Conservation (phyloP, 164 flowering plant genomes). For the Nymphaea colorata region DNA sequence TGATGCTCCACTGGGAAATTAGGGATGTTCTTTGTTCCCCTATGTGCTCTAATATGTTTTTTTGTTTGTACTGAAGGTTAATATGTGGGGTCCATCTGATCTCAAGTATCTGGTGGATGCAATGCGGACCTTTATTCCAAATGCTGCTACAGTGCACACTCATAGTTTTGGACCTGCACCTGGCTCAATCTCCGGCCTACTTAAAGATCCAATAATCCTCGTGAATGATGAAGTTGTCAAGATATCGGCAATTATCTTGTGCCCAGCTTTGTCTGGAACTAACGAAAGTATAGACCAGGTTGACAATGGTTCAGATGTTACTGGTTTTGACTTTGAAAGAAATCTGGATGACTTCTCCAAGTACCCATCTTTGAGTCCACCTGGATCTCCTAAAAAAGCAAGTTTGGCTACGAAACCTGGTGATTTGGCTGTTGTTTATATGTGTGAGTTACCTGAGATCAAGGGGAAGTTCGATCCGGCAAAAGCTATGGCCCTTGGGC, state of each 20-base stretch:
- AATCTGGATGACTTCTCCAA: constrained; percentile 4
- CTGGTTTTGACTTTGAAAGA: constrained; percentile 2
- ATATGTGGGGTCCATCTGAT: constrained; percentile 94
- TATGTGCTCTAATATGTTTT: not conserved
- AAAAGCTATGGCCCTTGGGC: constrained; percentile 78
- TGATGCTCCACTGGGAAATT: too few species aligned
- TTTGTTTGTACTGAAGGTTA: constrained; percentile 45
- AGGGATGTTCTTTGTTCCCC: not conserved
- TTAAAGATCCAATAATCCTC: constrained; percentile 45
- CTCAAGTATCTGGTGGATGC: constrained; percentile 76
- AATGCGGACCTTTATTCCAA: constrained; percentile 77
- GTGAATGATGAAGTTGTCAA: constrained; percentile 77
- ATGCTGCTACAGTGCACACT: constrained; percentile 89
- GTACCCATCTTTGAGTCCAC: constrained; percentile 2
- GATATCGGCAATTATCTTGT: constrained; percentile 69
- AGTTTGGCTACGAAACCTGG: constrained; percentile 39
- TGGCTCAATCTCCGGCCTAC: constrained; percentile 14
- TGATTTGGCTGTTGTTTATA: constrained; percentile 77
- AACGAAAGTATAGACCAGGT: not conserved
- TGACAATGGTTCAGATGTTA: not conserved
- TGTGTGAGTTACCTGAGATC: constrained; percentile 85
- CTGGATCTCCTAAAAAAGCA: constrained; percentile 6
- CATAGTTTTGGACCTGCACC: constrained; percentile 59
- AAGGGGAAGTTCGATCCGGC: constrained; percentile 80
- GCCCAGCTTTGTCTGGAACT: constrained; percentile 24